Base-by-base conservation (phyloP, 176 grass and related monocot species). In the Rhynchospora breviuscula region DNA sequence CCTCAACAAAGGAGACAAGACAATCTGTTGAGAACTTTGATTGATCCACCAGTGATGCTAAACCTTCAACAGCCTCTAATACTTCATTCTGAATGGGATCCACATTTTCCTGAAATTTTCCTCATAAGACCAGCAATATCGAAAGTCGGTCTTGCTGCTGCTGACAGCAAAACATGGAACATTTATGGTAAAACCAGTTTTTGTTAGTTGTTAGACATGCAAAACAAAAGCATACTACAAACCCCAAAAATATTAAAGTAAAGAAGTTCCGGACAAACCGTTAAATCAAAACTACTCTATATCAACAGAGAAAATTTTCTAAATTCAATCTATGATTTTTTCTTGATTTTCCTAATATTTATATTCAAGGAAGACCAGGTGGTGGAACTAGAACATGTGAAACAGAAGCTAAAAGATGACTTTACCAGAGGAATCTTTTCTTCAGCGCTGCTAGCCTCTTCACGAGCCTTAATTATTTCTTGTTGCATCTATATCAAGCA, bases 1-100 rank as follows among this genome's bases (percentile, higher is more conserved):
- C 92, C 67, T 93, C 89, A 84, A 91, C 81, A 52, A 98, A 88
- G 72, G 84, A 91, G 61, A 91, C 15, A 87, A 88, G 86, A 84
- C 21, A 29, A 59, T 98, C 92, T 85, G 88, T 54, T 71, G 85
- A 84, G 23, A 63, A 29, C 80, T 89, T 93, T n/a, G 75, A 88
- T 69, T 94, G 87, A 85, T 88, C 87, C 71, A 87, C 63, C 44
- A 88, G 84, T 45, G 78, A 35, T 46, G 21, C 60, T 87, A 98
- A 40, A 61, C 82, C 90, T 70, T 85, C 53, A 59, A 89, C 81
- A 89, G 85, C 90, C 43, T 65, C 45, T 48, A 67, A 84, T 51
- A 90, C 66, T 70, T 80, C 85, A 51, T 15, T 25, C 21, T 80
- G 73, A 46, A 77, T 81, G 81, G 82, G 60, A 22, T 22, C 35